phyloP scores from a whole-genome alignment of 352 stramenopile species.

The Phytopythium delawarense region DNA sequence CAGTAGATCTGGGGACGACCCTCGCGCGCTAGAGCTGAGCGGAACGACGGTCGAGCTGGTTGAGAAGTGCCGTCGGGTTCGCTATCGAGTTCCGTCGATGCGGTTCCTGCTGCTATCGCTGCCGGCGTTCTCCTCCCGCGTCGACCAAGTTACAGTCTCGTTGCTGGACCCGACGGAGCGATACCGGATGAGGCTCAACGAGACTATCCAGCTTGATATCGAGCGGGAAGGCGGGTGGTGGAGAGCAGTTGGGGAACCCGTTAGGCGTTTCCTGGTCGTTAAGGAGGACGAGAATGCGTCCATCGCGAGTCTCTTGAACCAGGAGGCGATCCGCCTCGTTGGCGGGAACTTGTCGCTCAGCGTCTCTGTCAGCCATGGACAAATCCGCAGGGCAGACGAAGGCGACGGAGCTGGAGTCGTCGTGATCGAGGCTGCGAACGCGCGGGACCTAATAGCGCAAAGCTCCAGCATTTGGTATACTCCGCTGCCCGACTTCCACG shows the following conservation, averaged over 20 bases:
- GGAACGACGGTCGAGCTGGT: slow-evolving; percentile 1
- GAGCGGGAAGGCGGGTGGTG: not conserved
- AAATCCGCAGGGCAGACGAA: not conserved
- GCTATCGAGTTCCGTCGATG: not conserved
- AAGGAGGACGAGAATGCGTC: slow-evolving; percentile 16
- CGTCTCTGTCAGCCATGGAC: not conserved
- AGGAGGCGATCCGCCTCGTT: not conserved
- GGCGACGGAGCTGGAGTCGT: not conserved
- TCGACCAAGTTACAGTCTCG: not conserved
- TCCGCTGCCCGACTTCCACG: slow-evolving; percentile 19
- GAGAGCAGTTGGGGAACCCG: not conserved
- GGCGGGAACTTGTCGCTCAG: slow-evolving; percentile 1
- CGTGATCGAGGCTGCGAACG: not conserved
- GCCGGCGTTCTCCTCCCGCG: not conserved
- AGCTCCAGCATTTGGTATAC: slow-evolving; percentile 15
- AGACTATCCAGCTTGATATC: not conserved
- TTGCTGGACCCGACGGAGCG: not conserved
- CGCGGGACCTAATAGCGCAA: slow-evolving; percentile 7
- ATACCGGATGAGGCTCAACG: not conserved
- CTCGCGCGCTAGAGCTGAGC: not conserved
- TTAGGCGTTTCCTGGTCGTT: slow-evolving; percentile 8
- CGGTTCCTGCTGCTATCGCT: not conserved
- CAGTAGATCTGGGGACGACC: not conserved
- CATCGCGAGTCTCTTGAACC: slow-evolving; percentile 13
- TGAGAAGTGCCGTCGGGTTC: not conserved